Conservation (phyloP, 2,329 filamentous ascomycete species). For the Cordyceps fumosorosea region DNA sequence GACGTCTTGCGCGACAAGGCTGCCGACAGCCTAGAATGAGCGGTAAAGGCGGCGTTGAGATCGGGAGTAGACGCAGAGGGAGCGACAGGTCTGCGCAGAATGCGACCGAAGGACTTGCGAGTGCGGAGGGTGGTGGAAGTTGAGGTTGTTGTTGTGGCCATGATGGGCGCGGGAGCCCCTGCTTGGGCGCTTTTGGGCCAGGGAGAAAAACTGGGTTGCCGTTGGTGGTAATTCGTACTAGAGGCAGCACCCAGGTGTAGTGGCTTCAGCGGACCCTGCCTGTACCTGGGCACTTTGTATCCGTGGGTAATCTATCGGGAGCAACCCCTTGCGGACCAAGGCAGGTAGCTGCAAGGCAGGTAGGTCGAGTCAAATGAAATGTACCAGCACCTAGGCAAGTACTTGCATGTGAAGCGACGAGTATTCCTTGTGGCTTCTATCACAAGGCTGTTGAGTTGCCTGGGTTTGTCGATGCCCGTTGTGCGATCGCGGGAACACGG, state of each 20-base stretch:
- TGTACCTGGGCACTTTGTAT: no score
- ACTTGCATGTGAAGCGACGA: no score
- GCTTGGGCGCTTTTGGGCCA: neutral
- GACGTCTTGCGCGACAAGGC: conserved; percentile 62
- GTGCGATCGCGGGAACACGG: neutral
- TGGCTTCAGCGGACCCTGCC: neutral
- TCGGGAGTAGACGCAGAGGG: conserved; percentile 52
- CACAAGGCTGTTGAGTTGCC: neutral
- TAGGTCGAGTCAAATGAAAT: no score
- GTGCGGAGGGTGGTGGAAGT: conserved; percentile 12
- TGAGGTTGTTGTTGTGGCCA: conserved; percentile 13
- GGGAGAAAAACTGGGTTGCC: neutral
- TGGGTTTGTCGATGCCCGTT: neutral
- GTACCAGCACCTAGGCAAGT: no score
- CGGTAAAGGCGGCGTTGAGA: conserved; percentile 44
- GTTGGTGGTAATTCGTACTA: neutral
- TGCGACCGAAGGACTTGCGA: conserved; percentile 23
- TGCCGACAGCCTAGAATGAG: conserved; percentile 41
- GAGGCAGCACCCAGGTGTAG: neutral
- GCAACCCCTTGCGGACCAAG: no score
- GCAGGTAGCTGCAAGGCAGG: no score
- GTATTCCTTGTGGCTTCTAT: no score
- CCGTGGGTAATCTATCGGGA: no score
- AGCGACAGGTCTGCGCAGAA: conserved; percentile 38
- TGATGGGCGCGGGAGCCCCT: conserved; percentile 11